These are phyloP conservation scores for Esteya vermicola DNA, from an alignment of 2,329 filamentous ascomycete species.

Conservation along the genomic window DNA sequence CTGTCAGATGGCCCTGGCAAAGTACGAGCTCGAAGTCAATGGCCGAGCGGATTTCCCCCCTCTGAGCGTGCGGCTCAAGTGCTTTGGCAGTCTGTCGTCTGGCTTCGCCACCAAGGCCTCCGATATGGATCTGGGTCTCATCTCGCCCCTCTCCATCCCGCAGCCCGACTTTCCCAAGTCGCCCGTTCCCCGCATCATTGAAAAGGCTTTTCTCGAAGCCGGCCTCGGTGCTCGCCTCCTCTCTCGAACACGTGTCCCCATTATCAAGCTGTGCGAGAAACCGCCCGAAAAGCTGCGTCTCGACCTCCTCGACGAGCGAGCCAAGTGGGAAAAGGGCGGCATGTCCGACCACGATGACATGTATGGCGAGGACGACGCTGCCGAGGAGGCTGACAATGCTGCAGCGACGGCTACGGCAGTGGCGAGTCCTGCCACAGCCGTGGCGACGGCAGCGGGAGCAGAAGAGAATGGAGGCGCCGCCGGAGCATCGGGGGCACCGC, in stretches of 20 bases:
- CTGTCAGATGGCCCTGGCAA: constrained; percentile 43
- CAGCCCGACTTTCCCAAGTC: constrained; percentile 40
- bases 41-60: constrained; percentile 31
- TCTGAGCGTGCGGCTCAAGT: constrained; percentile 51
- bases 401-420: too few relatives aligned
- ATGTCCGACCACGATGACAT: constrained; percentile 22
- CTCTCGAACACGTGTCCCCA: constrained; percentile 67
- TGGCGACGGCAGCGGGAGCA: neutral
- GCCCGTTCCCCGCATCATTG: constrained; percentile 57
- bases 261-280: constrained; percentile 71
- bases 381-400: constrained; percentile 8
- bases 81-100: constrained; percentile 70
- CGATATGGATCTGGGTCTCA: constrained; percentile 76
- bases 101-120: constrained; percentile 81
- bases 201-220: constrained; percentile 56
- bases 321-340: constrained; percentile 54
- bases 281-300: constrained; percentile 46
- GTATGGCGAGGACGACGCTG: constrained; percentile 18
- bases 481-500: too few relatives aligned
- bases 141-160: constrained; percentile 46
- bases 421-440: neutral
- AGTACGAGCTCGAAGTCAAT: constrained; percentile 31
- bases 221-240: constrained; percentile 66
- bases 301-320: constrained; percentile 49
- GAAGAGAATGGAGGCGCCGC: too few relatives aligned